phyloP scores from a whole-genome alignment of 2,329 filamentous ascomycete species.

The Coniochaeta sp. region DNA sequence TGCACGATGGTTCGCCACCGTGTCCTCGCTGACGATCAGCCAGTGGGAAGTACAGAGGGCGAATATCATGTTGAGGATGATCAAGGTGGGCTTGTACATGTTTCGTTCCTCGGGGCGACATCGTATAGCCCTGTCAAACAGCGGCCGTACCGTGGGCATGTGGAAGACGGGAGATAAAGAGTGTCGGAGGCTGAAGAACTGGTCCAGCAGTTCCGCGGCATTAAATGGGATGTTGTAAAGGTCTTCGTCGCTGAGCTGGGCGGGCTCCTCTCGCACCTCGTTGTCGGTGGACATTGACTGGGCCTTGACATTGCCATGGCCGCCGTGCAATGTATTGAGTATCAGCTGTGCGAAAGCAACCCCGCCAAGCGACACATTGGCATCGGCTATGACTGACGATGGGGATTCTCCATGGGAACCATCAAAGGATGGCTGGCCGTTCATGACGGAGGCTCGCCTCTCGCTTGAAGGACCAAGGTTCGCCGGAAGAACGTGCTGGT shows the following conservation, averaged over 20 bases:
- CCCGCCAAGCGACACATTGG: background rate
- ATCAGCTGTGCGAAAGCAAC: constrained; percentile 7
- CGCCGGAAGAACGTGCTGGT: background rate
- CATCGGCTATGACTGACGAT: background rate
- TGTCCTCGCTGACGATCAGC: background rate
- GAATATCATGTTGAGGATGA: constrained; percentile 4
- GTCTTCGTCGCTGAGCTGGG: background rate
- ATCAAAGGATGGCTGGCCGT: background rate
- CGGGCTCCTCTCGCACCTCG: background rate
- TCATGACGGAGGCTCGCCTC: background rate
- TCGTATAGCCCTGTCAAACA: background rate
- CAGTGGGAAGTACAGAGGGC: constrained; percentile 2
- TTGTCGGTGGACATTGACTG: constrained; percentile 2
- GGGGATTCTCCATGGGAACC: background rate
- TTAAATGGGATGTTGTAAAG: background rate
- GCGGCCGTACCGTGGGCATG: constrained; percentile 1
- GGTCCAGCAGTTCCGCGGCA: constrained; percentile 1
- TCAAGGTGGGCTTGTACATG: constrained; percentile 1
- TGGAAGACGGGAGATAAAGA: constrained; percentile 3
- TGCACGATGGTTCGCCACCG: background rate
- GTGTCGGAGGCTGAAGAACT: constrained; percentile 4
- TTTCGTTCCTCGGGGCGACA: background rate
- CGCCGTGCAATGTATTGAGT: constrained; percentile 8
- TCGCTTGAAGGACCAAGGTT: background rate
- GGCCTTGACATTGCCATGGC: constrained; percentile 3